phyloP scores from a whole-genome alignment of 352 stramenopile species.

The Thraustochytrium striatum region DNA sequence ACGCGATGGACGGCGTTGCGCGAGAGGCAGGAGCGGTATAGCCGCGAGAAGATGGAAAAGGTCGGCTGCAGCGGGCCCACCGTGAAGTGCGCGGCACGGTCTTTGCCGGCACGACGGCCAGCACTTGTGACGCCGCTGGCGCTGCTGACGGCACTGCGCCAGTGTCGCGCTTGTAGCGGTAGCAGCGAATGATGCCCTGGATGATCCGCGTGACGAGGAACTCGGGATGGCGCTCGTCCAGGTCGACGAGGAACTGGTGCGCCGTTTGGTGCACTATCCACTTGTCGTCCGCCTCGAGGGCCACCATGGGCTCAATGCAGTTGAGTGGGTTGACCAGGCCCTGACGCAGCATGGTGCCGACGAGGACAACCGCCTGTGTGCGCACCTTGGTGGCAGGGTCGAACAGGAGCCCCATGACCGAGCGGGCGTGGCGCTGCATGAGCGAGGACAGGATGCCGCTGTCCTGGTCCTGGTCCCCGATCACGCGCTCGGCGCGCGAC shows the following conservation, averaged over 20 bases:
- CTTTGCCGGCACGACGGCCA: not conserved
- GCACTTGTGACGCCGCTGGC: not conserved
- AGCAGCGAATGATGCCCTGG: constrained; percentile 54
- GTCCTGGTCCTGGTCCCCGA: constrained; percentile 69
- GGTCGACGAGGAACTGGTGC: constrained; percentile 52
- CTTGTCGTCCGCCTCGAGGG: constrained; percentile 52
- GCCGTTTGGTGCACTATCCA: constrained; percentile 48
- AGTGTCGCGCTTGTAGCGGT: constrained; percentile 31
- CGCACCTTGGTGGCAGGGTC: constrained; percentile 59
- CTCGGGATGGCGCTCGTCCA: constrained; percentile 56
- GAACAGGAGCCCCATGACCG: constrained; percentile 63
- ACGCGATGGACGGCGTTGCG: constrained; percentile 16
- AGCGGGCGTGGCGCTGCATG: constrained; percentile 61
- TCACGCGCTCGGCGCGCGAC: constrained; percentile 52
- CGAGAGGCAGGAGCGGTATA: constrained; percentile 39
- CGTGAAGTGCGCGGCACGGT: not conserved
- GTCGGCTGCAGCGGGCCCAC: constrained; percentile 1
- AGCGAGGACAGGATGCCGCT: constrained; percentile 64
- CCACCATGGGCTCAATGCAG: constrained; percentile 56
- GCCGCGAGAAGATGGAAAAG: constrained; percentile 44
- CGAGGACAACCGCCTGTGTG: constrained; percentile 61
- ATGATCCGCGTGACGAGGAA: constrained; percentile 55
- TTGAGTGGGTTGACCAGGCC: constrained; percentile 72
- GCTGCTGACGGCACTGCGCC: not conserved
- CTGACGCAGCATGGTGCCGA: constrained; percentile 66